Percentiles rank a stretch among this genome's conserved stretches.
Evolutionary conservation across 192 early-diverging fungal species (phyloP).

Genomic region (Backusella morwellensis): DNA sequence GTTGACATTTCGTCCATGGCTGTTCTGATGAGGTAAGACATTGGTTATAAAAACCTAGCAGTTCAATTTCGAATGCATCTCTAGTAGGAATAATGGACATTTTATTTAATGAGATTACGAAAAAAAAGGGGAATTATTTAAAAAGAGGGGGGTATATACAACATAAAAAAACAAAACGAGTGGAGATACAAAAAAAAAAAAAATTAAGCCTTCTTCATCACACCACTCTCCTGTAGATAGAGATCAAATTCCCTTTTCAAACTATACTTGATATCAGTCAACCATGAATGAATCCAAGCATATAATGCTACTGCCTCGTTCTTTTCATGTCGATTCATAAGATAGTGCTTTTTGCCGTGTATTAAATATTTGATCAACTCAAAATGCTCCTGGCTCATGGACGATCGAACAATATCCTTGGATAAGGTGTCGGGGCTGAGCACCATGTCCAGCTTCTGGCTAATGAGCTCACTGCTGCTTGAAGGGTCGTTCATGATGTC

Average conservation of each 20-base stretch:
- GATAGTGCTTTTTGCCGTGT: neutral
- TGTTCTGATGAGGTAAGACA: neutral
- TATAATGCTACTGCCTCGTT: neutral
- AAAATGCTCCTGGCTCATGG: neutral
- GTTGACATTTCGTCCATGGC: neutral
- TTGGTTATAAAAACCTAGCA: slow-evolving; percentile 1
- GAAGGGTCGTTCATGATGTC: neutral
- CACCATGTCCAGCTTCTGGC: neutral
- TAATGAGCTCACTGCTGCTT: neutral
- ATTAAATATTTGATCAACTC: neutral
- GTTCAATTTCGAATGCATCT: neutral
- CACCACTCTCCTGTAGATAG: neutral
- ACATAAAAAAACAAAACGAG: neutral
- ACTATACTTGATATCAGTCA: neutral
- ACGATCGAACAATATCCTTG: neutral
- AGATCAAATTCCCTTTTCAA: neutral
- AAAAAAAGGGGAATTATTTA: neutral
- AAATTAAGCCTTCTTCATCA: neutral
- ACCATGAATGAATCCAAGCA: slow-evolving; percentile 4
- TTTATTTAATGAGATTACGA: neutral
- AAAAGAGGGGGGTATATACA: neutral
- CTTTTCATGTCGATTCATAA: slow-evolving; percentile 5
- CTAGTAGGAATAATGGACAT: neutral
- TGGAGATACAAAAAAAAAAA: neutral
- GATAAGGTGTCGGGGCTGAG: neutral